These are phyloP conservation scores for Neoboletus magnificus DNA, from an alignment of 768 basidiomycete genomes.

Conservation along the genomic window DNA sequence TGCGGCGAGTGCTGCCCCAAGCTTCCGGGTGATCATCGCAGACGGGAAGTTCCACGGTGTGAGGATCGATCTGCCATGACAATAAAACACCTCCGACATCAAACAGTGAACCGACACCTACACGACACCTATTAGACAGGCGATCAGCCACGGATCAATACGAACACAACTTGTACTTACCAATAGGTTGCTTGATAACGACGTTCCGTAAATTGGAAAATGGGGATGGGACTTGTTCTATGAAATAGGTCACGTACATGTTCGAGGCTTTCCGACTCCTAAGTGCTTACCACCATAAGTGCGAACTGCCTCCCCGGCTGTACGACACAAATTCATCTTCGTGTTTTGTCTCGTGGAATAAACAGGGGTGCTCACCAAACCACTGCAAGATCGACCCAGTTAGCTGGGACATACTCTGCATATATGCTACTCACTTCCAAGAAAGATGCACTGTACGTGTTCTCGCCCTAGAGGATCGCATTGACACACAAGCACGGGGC, in stretches of 20 bases:
- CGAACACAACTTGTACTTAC: slow-evolving; percentile 44
- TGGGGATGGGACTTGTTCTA: slow-evolving; percentile 82
- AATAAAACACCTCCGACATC: background rate
- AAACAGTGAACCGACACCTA: slow-evolving; percentile 23
- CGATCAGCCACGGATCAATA: slow-evolving; percentile 25
- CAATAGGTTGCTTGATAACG: slow-evolving; percentile 90
- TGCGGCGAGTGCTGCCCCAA: slow-evolving; percentile 85
- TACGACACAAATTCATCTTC: slow-evolving; percentile 5
- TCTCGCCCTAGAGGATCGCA: slow-evolving; percentile 58
- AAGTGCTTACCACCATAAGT: slow-evolving; percentile 73
- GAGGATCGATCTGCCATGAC: slow-evolving; percentile 57
- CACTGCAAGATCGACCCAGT: slow-evolving; percentile 46
- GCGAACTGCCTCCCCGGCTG: slow-evolving; percentile 90
- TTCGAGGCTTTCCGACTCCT: background rate
- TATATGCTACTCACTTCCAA: slow-evolving; percentile 55
- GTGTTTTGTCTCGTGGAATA: background rate
- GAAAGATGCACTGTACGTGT: slow-evolving; percentile 80
- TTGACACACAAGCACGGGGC: background rate
- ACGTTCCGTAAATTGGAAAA: slow-evolving; percentile 71
- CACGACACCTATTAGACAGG: slow-evolving; percentile 42
- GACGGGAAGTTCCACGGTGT: slow-evolving; percentile 96
- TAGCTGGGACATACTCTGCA: background rate
- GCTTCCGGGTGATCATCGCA: slow-evolving; percentile 91
- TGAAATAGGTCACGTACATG: background rate
- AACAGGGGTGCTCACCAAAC: slow-evolving; percentile 55